Base-by-base conservation (phyloP, 176 grass and related monocot species). In the bread wheat (Triticum aestivum) region DNA sequence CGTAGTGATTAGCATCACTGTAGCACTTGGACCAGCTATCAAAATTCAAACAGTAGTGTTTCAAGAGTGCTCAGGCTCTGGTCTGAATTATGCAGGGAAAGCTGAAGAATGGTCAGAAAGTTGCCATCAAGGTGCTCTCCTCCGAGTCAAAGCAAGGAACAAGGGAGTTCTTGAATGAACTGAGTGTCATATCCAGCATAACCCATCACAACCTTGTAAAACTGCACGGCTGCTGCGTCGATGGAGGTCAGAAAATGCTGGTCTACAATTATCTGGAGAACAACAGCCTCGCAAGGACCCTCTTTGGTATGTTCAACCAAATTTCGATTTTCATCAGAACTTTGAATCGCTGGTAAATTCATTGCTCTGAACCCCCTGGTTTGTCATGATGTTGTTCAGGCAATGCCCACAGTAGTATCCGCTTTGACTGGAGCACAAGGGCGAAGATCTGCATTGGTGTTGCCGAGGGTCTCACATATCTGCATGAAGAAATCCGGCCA, bases 41-140 rank as follows among this genome's bases (percentile, higher is more conserved):
- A 27, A 29, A 24, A 54, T 69, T 65, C 65, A 24, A 54, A 49
- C 47, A 35, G 0, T 52, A 82, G 5, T 69, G 65, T 69, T 52
- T 42, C 44, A 45, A 75, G 77, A 67, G 26, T 78, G 66, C 58
- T 82, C 23, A 82, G 68, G 17, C 38, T 49, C 56, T 84, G 13
- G 47, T 52, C 20, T 69, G 3, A 87, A 63, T 68, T 92, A 47
- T 86, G 51, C 82, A 98, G 96, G 96, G 93, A 62, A 95, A 89
- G 37, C 86, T 98, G 32, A 91, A 69, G 42, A 88, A 95, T 70
- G 89, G 93, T 8, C 87, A 85, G 12, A 80, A 89, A 67, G 91
- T 98, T 65, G 96, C 96, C 39, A 93, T 98, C 70, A 98, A 98
- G 86, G 96, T 98, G 42, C 93, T 98, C 52, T 98, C 89, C 62